Base-by-base conservation (phyloP, 345 rosid genomes). In the Microthlaspi erraticum region DNA sequence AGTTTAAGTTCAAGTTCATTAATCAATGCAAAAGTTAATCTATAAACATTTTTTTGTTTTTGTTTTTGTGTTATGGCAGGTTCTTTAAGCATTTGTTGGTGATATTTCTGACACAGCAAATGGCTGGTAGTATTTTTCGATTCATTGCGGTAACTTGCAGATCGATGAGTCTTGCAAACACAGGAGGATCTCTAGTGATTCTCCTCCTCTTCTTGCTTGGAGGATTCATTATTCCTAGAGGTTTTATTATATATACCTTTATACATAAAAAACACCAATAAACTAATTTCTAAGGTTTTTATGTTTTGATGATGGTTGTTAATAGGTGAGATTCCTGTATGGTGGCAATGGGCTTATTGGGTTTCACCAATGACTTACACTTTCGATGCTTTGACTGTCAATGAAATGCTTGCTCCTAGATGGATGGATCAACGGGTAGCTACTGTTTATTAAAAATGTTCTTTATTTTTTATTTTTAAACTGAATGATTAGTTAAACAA, bases 281-380 rank as follows among this genome's bases (percentile, higher is more conserved):
- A 36, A 45, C 14, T 54, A 7, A 32, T 50, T 56, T 43, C 13
- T 11, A 8, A 38, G 10, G 31, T 14, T 0, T 60, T 0, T 13
- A 63, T 62, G 46, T 53, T n/a, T 34, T 53, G n/a, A 23, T 41
- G n/a, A 41, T 66, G 46, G 17, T 18, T 14, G 29, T 56, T 33
- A 18, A 78, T 83, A 90, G 97, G 66, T 56, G 19, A 83, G 26
- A 88, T 94, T 71, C 99, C 97, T 31, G 56, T 11, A 7, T 89
- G 99, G 93, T 94, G 95, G 96, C 49, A 52, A 26, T 94, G 97
- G 99, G 97, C 80, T 56, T 84, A 94, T 62, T 94, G 99, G 99
- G 64, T 89, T 54, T 94, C 97, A 33, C 97, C 99, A 8, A 4
- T 94, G 83, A 49, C 83, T n/a, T 94, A 91, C 48, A 85, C 83